Evolutionary conservation across 1,284 basidiomycete genomes (phyloP).

Genomic region (Cryptococcus sp.): DNA sequence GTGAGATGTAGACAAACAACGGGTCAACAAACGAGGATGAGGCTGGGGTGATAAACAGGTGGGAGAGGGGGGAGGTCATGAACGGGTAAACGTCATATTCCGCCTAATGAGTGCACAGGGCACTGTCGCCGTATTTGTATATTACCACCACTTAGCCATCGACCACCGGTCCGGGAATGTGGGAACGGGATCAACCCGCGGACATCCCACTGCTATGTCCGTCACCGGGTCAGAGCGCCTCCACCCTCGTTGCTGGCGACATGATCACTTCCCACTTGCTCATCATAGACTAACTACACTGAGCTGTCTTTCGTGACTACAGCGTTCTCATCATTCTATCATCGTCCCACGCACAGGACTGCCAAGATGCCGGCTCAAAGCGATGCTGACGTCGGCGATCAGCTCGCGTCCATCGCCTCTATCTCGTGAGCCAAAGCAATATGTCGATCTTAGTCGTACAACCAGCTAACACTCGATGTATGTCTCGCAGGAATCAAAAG

Average conservation of each 20-base stretch:
- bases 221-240: not conserved
- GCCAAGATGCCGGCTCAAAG: conserved; percentile 11
- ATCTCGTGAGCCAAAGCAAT: conserved; percentile 16
- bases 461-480: not conserved
- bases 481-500: conserved; percentile 60
- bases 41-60: no score
- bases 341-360: not conserved
- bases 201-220: not conserved
- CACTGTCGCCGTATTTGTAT: not conserved
- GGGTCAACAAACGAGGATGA: no score
- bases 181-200: not conserved
- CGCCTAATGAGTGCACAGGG: not conserved
- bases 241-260: not conserved
- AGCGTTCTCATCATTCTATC: not conserved
- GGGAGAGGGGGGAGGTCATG: not conserved
- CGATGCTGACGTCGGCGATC: conserved; percentile 8
- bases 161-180: not conserved
- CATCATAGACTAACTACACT: not conserved
- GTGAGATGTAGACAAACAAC: no score
- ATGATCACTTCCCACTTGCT: not conserved
- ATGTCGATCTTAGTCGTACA: not conserved
- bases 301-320: no score
- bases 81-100: not conserved
- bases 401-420: conserved; percentile 20
- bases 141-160: no score